Conservation (phyloP, 345 rosid genomes). For the Aethionema arabicum region DNA sequence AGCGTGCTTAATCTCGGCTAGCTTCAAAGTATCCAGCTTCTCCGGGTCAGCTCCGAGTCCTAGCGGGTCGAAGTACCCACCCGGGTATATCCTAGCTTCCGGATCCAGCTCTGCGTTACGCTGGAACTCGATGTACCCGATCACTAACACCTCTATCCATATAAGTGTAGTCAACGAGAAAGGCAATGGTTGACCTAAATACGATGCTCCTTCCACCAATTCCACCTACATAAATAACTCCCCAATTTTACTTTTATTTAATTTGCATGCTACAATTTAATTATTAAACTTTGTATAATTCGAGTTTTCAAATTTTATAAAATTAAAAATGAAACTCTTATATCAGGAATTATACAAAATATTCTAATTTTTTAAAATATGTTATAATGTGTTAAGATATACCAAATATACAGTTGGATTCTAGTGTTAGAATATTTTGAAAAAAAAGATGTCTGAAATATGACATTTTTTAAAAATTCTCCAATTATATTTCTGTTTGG, state of each 20-base stretch:
- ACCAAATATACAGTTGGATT: no score
- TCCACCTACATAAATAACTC: conserved; percentile 55
- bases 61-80: conserved; percentile 83
- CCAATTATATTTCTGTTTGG: no score
- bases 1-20: conserved; percentile 85
- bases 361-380: no score
- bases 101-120: conserved; percentile 78
- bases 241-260: background rate
- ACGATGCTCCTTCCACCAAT: conserved; percentile 85
- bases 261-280: no score
- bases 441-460: no score
- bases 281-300: no score
- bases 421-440: no score
- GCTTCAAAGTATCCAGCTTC: conserved; percentile 56
- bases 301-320: no score
- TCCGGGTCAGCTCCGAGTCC: conserved; percentile 76
- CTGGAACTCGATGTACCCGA: conserved; percentile 65
- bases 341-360: no score
- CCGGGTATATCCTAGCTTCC: conserved; percentile 70
- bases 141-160: conserved; percentile 75
- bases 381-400: no score
- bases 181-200: conserved; percentile 90
- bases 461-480: no score
- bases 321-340: no score
- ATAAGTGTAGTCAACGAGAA: conserved; percentile 81